Conservation (phyloP, 2,329 filamentous ascomycete species). For the Scytalidium sp. region DNA sequence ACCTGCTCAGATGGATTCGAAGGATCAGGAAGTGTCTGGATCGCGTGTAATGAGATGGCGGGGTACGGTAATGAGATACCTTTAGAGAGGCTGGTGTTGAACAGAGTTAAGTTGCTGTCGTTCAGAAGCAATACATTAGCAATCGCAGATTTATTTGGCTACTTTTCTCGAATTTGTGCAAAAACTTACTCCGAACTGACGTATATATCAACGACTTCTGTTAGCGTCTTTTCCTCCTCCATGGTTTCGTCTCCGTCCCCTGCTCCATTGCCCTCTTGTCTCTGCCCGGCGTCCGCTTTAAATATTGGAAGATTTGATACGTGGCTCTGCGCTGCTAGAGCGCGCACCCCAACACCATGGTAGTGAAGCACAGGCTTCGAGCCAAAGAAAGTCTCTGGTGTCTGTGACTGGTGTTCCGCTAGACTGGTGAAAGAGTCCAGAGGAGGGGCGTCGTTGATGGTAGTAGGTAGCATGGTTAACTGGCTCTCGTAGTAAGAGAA, state of each 20-base stretch:
- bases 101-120: slow-evolving; percentile 57
- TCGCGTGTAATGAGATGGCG: slow-evolving; percentile 70
- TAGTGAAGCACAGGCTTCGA: slow-evolving; percentile 70
- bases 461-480: slow-evolving; percentile 36
- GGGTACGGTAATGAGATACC: slow-evolving; percentile 73
- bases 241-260: slow-evolving; percentile 20
- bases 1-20: slow-evolving; percentile 35
- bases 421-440: slow-evolving; percentile 61
- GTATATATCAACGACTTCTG: slow-evolving; percentile 48
- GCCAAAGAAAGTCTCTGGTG: slow-evolving; percentile 68
- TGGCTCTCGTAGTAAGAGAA: not conserved
- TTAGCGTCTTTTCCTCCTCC: slow-evolving; percentile 4
- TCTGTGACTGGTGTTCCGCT: slow-evolving; percentile 67
- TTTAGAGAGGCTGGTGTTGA: slow-evolving; percentile 51
- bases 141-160: no score
- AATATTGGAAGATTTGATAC: slow-evolving; percentile 50
- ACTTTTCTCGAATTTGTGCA: not conserved
- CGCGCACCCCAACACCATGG: slow-evolving; percentile 53
- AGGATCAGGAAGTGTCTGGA: slow-evolving; percentile 52
- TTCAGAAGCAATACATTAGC: no score
- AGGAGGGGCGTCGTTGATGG: slow-evolving; percentile 55
- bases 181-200: slow-evolving; percentile 54
- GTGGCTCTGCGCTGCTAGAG: slow-evolving; percentile 55
- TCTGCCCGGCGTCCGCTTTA: slow-evolving; percentile 42
- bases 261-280: slow-evolving; percentile 31